Evolutionary conservation across 768 basidiomycete genomes (phyloP).

Genomic region (Pholiota microspora): DNA sequence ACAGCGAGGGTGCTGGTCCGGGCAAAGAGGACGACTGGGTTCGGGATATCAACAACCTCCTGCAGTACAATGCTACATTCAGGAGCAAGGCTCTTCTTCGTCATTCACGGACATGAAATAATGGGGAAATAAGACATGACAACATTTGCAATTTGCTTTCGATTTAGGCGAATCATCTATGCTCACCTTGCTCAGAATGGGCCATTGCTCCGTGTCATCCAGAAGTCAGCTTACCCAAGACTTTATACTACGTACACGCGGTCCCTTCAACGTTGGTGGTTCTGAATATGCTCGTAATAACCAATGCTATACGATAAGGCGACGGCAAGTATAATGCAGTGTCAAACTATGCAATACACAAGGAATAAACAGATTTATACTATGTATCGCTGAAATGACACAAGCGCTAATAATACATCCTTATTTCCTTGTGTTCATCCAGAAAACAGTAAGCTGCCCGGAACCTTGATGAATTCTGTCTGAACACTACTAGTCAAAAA

Average conservation of each 20-base stretch:
- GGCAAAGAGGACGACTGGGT: constrained; percentile 95
- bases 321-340: not conserved
- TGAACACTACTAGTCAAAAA: too few relatives aligned
- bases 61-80: constrained; percentile 95
- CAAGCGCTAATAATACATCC: too few relatives aligned
- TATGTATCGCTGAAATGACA: too few relatives aligned
- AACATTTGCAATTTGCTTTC: not conserved
- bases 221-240: not conserved
- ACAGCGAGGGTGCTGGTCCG: constrained; percentile 66
- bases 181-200: not conserved
- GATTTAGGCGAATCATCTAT: not conserved
- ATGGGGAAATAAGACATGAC: not conserved
- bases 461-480: too few relatives aligned
- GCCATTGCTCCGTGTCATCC: not conserved
- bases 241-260: not conserved
- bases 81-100: constrained; percentile 82
- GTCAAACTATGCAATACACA: not conserved
- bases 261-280: not conserved
- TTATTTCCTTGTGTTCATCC: constrained; percentile 15
- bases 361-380: not conserved
- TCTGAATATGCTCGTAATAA: not conserved
- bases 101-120: constrained; percentile 61
- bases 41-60: constrained; percentile 90
- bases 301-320: not conserved
- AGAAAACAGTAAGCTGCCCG: too few relatives aligned